phyloP scores from a whole-genome alignment of 305 asterid genomes.

The Coffea humblotiana region DNA sequence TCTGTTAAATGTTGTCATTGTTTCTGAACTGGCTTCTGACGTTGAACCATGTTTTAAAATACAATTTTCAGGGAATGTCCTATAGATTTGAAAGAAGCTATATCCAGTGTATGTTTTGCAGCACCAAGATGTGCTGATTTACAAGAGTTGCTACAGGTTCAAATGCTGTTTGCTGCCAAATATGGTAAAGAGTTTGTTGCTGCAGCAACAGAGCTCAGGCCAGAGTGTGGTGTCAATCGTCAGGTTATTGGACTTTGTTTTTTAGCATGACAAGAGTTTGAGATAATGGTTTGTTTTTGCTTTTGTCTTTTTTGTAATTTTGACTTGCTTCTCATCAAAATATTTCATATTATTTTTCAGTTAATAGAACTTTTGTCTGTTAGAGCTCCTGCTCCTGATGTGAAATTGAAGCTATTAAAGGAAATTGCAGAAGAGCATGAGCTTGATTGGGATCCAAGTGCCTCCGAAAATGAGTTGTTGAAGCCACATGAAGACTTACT shows the following conservation, averaged over 20 bases:
- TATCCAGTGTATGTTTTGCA: constrained; percentile 93
- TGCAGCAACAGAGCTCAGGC: constrained; percentile 94
- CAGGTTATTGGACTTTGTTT: constrained; percentile 54
- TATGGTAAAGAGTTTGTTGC: constrained; percentile 86
- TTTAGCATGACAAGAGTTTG: background rate
- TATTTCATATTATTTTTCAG: constrained; percentile 32
- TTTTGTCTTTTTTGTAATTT: background rate
- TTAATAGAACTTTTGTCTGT: constrained; percentile 81
- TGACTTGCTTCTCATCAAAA: constrained; percentile 6
- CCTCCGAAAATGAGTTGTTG: constrained; percentile 69
- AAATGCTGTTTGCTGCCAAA: constrained; percentile 73
- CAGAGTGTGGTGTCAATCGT: constrained; percentile 96
- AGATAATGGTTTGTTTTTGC: background rate
- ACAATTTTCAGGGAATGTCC: constrained; percentile 83
- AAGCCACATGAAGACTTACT: constrained; percentile 89
- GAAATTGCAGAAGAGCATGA: constrained; percentile 91
- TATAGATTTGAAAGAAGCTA: constrained; percentile 93
- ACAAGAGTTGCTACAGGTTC: constrained; percentile 76
- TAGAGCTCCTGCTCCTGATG: constrained; percentile 92
- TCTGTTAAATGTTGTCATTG: background rate
- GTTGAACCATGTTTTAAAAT: constrained; percentile 8
- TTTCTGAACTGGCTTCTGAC: background rate
- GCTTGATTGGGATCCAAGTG: constrained; percentile 91
- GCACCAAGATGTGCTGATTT: constrained; percentile 99
- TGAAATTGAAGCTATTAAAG: constrained; percentile 80